Evolutionary conservation across 768 basidiomycete species (phyloP).

Genomic region (Xerocomellus intermedius): DNA sequence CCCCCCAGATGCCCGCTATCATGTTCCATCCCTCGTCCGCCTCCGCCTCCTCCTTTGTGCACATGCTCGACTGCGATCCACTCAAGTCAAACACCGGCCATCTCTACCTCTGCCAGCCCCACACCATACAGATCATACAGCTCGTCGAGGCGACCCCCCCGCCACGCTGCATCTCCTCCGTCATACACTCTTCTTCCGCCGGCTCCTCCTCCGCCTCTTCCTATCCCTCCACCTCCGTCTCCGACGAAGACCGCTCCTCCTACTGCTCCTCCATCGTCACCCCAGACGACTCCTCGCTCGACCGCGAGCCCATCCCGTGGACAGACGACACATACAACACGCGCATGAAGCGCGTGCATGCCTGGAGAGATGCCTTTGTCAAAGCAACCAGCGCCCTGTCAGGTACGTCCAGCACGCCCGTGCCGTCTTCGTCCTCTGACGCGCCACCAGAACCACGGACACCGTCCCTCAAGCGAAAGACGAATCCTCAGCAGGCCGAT

Average conservation of each 20-base stretch:
- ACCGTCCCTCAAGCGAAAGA: conserved; percentile 49
- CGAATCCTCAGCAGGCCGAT: conserved; percentile 37
- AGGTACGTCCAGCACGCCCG: conserved; percentile 34
- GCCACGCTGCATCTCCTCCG: conserved; percentile 38
- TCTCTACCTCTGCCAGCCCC: conserved; percentile 47
- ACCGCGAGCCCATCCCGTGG: conserved; percentile 24
- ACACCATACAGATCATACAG: conserved; percentile 65
- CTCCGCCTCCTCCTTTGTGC: conserved; percentile 22
- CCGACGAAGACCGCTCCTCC: conserved; percentile 54
- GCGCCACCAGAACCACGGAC: conserved; percentile 19
- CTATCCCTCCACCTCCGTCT: conserved; percentile 35
- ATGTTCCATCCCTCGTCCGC: conserved; percentile 29
- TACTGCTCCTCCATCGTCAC: conserved; percentile 70
- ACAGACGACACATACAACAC: conserved; percentile 51
- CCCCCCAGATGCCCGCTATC: conserved; percentile 20
- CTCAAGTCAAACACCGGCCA: conserved; percentile 39
- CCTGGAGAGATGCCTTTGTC: conserved; percentile 64
- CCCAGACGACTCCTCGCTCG: conserved; percentile 36
- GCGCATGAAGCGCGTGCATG: conserved; percentile 65
- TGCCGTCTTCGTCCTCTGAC: conserved; percentile 5
- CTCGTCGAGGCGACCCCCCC: conserved; percentile 66
- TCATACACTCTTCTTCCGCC: conserved; percentile 35
- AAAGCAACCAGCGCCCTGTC: conserved; percentile 41
- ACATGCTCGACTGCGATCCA: conserved; percentile 30
- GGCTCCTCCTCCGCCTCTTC: conserved; percentile 41